Evolutionary conservation across 352 stramenopile species (phyloP).

Genomic region (Phytopythium cucurbitacearum): DNA sequence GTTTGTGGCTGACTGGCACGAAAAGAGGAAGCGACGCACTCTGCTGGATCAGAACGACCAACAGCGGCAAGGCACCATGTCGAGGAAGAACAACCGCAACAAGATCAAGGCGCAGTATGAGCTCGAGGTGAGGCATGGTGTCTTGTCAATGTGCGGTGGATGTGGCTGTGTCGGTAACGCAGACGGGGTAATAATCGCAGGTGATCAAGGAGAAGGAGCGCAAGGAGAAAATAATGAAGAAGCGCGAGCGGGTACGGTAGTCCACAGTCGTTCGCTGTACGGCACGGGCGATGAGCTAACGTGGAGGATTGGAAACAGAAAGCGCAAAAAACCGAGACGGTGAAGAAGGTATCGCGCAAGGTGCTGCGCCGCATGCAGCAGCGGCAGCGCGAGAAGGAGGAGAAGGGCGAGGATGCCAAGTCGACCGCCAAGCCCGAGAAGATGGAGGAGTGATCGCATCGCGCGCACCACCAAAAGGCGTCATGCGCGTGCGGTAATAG

Average conservation of each 20-base stretch:
- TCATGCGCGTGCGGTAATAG: neutral
- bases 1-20: conserved; percentile 1
- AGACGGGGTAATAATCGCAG: neutral
- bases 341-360: conserved; percentile 77
- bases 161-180: neutral
- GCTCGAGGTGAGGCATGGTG: conserved; percentile 35
- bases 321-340: conserved; percentile 54
- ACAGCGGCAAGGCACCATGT: conserved; percentile 31
- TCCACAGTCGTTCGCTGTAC: neutral
- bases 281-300: neutral
- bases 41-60: conserved; percentile 67
- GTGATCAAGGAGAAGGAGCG: conserved; percentile 51
- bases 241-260: conserved; percentile 49
- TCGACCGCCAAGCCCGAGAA: conserved; percentile 26
- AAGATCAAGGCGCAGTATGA: conserved; percentile 83
- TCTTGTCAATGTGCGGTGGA: neutral
- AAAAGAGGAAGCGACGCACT: conserved; percentile 21
- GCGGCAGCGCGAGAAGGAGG: conserved; percentile 55
- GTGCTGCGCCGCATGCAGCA: conserved; percentile 61
- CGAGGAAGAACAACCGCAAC: conserved; percentile 76
- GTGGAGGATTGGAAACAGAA: conserved; percentile 19
- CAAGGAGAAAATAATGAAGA: conserved; percentile 73
- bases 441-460: conserved; percentile 47
- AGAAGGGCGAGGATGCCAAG: conserved; percentile 30
- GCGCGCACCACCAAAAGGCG: neutral